Evolutionary conservation across 1,284 basidiomycete genomes (phyloP).

Genomic region (Boletus smithii): DNA sequence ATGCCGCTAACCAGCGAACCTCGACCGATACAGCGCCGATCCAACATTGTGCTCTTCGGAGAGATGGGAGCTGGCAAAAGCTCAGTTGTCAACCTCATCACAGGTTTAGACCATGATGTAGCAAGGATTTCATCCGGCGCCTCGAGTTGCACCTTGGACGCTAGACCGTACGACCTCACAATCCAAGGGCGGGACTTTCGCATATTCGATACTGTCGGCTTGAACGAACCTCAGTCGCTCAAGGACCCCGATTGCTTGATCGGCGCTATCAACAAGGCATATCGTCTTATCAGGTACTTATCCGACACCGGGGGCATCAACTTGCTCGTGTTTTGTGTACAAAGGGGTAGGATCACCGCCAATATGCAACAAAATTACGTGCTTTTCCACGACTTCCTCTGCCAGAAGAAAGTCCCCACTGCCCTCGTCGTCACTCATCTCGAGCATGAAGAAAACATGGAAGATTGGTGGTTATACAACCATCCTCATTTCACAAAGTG

Average conservation of each 20-base stretch:
- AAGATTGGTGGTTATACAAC: constrained; percentile 28
- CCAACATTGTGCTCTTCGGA: constrained; percentile 26
- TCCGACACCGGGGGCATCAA: constrained; percentile 31
- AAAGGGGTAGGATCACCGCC: constrained; percentile 33
- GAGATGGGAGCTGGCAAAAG: constrained; percentile 34
- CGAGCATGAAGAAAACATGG: constrained; percentile 31
- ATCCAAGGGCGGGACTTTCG: constrained; percentile 25
- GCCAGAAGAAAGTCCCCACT: constrained; percentile 30
- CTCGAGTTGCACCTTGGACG: constrained; percentile 26
- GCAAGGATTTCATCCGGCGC: constrained; percentile 24
- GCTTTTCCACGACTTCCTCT: constrained; percentile 34
- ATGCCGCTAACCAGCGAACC: constrained; percentile 10
- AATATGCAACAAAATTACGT: constrained; percentile 34
- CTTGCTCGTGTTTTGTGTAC: constrained; percentile 38
- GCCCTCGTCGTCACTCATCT: constrained; percentile 30
- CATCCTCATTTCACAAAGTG: constrained; percentile 16
- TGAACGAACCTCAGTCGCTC: constrained; percentile 32
- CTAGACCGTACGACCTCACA: constrained; percentile 21
- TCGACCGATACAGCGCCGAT: constrained; percentile 11
- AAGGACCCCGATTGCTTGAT: constrained; percentile 27
- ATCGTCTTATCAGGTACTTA: constrained; percentile 26
- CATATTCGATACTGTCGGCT: constrained; percentile 31
- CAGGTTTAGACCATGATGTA: constrained; percentile 12
- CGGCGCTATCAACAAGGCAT: constrained; percentile 32
- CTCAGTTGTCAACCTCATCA: constrained; percentile 29